Evolutionary conservation across 2,329 filamentous ascomycete species (phyloP), one percentile per base, ranked within the genome.

Genomic region (Ophiostoma quercus): DNA sequence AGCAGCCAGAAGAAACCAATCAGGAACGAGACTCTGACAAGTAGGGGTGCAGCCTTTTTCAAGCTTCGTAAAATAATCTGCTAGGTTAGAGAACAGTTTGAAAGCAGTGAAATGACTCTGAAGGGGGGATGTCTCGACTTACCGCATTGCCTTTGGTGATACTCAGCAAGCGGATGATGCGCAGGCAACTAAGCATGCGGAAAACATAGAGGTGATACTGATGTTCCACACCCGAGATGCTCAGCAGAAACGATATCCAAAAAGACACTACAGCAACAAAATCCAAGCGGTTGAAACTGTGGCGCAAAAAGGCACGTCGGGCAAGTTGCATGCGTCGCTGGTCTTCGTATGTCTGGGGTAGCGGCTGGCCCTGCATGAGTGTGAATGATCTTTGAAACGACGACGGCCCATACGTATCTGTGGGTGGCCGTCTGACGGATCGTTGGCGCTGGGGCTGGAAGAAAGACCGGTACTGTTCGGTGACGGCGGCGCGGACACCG

Each of bases 1-100:
- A 98, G 82, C 60, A 99, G 85, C 95, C 95, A 99, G 80, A 99
- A 99, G 80, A 99, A 99, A 16, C 91, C 87, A 74, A 99, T 93
- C 29, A 99, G 83, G 77, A 99, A 97, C 1, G 92, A 94, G 41
- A 99, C 94, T 72, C 97, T 92, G 34, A 97, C 87, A 32, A 99
- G 87, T 47, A 97, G 83, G 1, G 96, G 95, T 0, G 94, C 92
- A 1, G 95, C 94, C 77, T 97, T 96, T 78, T 99, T 99, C 72
- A 99, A 79, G 84, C 94, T 98, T 77, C 92, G 87, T 63, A 99
- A 82, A 76, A 99, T 99, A 71, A 98, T 94, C 87, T 71, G 16
- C 9, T 2, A 25, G n/a, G n/a, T 32, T 25, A 41, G 16, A 12
- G 12, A 22, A 25, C 8, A 57, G 22, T 12, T 25, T 2, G 51